Base-by-base conservation (phyloP, 2,329 filamentous ascomycete genomes). In the Claviceps paspali region DNA sequence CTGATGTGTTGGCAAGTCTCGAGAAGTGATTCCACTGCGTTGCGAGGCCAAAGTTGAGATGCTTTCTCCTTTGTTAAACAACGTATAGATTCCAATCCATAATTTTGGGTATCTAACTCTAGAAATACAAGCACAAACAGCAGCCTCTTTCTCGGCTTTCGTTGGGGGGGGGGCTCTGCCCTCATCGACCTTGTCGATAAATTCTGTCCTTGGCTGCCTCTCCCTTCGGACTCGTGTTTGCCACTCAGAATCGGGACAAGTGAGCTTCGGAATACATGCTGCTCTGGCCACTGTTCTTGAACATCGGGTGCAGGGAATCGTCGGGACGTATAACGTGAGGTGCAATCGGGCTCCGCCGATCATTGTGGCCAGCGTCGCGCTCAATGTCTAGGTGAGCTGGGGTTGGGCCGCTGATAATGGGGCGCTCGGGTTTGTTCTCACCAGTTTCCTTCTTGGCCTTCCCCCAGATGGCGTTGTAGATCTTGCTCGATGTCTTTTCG, bases 221-320 rank as follows among this genome's bases (percentile, higher is more conserved):
- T n/a, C n/a, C n/a, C n/a, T n/a, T n/a, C n/a, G n/a, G n/a, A n/a
- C n/a, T n/a, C n/a, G n/a, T n/a, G n/a, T 22, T 28, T 28, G 27
- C 10, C 12, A 18, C 35, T 43, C 50, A 69, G 48, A 72, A 70
- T 18, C 63, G 61, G 31, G 60, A 58, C 50, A 73, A 59, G 44
- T 68, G 53, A n/a, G 61, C 66, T 42, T 61, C 35, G 31, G 67
- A 71, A 49, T 73, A 73, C 6, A 53, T 52, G 44, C 59, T 67
- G 48, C 55, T 63, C 21, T 53, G 50, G 3, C 54, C n/a, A 19
- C 24, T 12, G 24, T 10, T 3, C 5, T 31, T 3, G 9, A 24
- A 29, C 35, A 64, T 63, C 19, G 74, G 74, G 46, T 79, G 74
- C 44, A 74, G 42, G 2, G 69, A 68, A 6, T 73, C 73, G 21